phyloP scores from a whole-genome alignment of 2,329 filamentous ascomycete genomes.

The Thielaviopsis ethacetica region DNA sequence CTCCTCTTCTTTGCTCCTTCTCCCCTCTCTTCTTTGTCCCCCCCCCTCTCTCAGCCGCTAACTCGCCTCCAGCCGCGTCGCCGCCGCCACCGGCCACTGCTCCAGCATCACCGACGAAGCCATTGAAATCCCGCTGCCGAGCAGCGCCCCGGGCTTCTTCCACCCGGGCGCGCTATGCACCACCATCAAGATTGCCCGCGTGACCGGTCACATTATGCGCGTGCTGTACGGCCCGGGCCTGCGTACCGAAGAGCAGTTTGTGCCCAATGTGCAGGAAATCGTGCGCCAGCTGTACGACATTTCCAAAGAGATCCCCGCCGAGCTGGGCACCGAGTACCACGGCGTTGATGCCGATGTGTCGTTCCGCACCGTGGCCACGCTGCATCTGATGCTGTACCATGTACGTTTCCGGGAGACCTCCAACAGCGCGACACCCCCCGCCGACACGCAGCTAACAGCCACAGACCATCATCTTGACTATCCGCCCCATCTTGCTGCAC shows the following conservation, averaged over 20 bases:
- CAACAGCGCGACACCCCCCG: fast-evolving
- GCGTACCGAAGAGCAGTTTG: conserved; percentile 18
- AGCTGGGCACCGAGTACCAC: conserved; percentile 14
- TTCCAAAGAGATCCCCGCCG: conserved; percentile 14
- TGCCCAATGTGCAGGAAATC: conserved; percentile 19
- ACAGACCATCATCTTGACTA: conserved; percentile 19
- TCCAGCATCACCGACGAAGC: conserved; percentile 9
- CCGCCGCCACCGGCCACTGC: conserved; percentile 11
- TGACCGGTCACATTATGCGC: conserved; percentile 16
- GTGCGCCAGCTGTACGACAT: conserved; percentile 15
- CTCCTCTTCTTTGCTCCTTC: neutral
- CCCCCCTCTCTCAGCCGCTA: neutral
- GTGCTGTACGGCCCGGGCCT: conserved; percentile 19
- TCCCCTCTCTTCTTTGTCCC: too few relatives aligned
- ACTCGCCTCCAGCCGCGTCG: conserved; percentile 6
- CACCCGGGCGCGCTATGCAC: conserved; percentile 17
- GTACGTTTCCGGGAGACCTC: conserved; percentile 14
- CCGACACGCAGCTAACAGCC: neutral
- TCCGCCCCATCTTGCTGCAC: conserved; percentile 18
- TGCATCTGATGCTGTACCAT: conserved; percentile 21
- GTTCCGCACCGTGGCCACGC: conserved; percentile 18
- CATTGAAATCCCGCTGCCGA: conserved; percentile 10
- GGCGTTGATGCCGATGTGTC: conserved; percentile 15
- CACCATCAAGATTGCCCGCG: conserved; percentile 17
- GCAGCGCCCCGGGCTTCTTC: conserved; percentile 17